Evolutionary conservation across 768 basidiomycete species (phyloP).

Genomic region (Russula emetica): DNA sequence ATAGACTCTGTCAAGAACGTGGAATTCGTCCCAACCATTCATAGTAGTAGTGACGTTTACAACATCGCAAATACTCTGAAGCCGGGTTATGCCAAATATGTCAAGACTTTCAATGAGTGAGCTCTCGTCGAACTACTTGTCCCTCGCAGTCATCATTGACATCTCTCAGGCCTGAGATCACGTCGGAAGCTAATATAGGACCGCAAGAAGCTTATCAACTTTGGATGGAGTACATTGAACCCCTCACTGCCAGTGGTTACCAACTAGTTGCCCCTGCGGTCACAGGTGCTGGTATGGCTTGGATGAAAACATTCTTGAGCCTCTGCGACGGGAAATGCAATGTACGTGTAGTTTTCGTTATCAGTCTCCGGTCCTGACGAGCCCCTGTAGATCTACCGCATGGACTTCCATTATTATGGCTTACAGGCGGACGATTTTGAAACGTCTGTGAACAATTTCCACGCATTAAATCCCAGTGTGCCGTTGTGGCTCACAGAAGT

Average conservation of each 20-base stretch:
- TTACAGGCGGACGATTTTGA: conserved; percentile 46
- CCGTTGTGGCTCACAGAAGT: conserved; percentile 66
- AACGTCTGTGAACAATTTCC: conserved; percentile 45
- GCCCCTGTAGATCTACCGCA: conserved; percentile 49
- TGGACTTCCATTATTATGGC: conserved; percentile 69
- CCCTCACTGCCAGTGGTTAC: conserved; percentile 55
- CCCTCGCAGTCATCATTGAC: conserved; percentile 30
- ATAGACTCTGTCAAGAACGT: conserved; percentile 25
- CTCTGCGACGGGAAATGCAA: conserved; percentile 46
- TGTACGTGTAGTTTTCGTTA: conserved; percentile 34
- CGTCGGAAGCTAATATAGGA: conserved; percentile 55
- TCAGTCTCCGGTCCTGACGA: neutral
- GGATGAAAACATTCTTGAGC: conserved; percentile 59
- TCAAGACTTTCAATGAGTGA: conserved; percentile 67
- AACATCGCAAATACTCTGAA: conserved; percentile 48
- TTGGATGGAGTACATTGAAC: conserved; percentile 61
- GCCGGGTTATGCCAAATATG: conserved; percentile 44
- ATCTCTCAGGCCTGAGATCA: neutral
- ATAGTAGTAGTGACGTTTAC: conserved; percentile 52
- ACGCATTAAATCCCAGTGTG: conserved; percentile 39
- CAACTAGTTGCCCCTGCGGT: conserved; percentile 59
- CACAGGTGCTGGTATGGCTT: conserved; percentile 56
- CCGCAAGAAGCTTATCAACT: conserved; percentile 47
- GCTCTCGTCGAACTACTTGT: conserved; percentile 31
- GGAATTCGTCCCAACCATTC: conserved; percentile 61